Evolutionary conservation across 176 grass and related monocot genomes (phyloP), one percentile per base, ranked within the genome.

Genomic region (Triticum dicoccoides): DNA sequence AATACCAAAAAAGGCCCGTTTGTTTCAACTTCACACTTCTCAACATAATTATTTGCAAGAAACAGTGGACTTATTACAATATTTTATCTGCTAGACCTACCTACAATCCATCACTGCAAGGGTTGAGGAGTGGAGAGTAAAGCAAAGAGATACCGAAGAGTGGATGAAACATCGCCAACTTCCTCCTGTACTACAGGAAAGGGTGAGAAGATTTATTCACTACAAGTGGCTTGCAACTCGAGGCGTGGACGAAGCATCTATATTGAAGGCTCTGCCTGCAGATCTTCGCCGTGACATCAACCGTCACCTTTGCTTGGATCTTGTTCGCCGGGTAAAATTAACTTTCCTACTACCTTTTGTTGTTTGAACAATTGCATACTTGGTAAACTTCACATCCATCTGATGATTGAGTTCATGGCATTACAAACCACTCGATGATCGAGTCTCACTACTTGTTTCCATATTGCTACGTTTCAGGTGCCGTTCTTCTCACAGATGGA

Each of bases 201-300:
- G 97, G 41, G 92, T 99, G 65, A 91, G 89, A 76, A 91, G 97
- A 51, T 96, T 96, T 80, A 33, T 96, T 81, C 97, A 99, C 76
- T 99, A 99, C 84, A 99, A 94, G 72, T 99, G 97, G 97, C 94
- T 96, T 35, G 97, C 94, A 51, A 99, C 97, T 39, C 89, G 90
- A 67, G 97, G 97, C 2, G 97, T 96, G n/a, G 89, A 94, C 24
- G 97, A 99, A 91, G 97, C 94, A 85, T 93, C 90, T 79, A 96
- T 96, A 71, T 80, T 99, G 78, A 86, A 63, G 52, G 86, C 82
- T 39, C 69, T 99, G 30, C 97, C 97, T 74, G 78, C 88, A 27
- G 97, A 99, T 88, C 92, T 99, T 90, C 87, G 94, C 11, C 86
- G 92, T 65, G 97, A 96, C 83, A 99, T 99, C 77, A 96, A 99